Base-by-base conservation (phyloP, 73 alveolate genomes). In the Diophrys sp. region DNA sequence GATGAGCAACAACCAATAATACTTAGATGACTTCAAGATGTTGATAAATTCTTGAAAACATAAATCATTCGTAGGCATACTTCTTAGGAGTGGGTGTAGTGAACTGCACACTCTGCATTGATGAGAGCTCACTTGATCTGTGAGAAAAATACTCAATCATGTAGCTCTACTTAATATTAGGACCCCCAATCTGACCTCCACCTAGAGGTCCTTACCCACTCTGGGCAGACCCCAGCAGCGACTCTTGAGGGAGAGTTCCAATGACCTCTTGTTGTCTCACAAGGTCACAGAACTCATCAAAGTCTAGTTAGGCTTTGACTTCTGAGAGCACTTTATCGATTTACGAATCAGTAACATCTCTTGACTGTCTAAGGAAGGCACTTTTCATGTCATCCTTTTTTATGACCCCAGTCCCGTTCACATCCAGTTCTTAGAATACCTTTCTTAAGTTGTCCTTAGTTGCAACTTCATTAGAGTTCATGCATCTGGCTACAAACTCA, bases 401-500 rank as follows among this genome's bases (percentile, higher is more conserved):
- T 8, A 75, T 75, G 14, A 8, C n/a, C 14, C 85, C 85, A 2
- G 23, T 25, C 5, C 44, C 44, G 0, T 18, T 44, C 29, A 2
- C 8, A 32, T 77, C 85, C 23, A 67, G 23, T 24, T 54, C 29
- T 31, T 77, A 8, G 67, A 77, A 77, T 18, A 75, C 71, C 55
- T 14, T 55, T 71, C 79, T 66, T 23, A 77, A 29, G 44, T 56
- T 66, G 8, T 62, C 79, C n/a, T 57, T 56, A 24, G 25, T 66
- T 24, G 56, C 66, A 18, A 62, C 53, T 0, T 75, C 28, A 29
- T 24, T 28, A 18, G 34, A 28, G 70, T 68, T 44, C 28, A 77
- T 54, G 14, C 78, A 55, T 23, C 78, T 76, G 28, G 74, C 79
- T 31, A 77, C 23, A 77, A 77, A 77, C 44, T 77, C 85, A 24